Conservation (phyloP, 176 grass and related monocot species). For the Thinopyrum elongatum region DNA sequence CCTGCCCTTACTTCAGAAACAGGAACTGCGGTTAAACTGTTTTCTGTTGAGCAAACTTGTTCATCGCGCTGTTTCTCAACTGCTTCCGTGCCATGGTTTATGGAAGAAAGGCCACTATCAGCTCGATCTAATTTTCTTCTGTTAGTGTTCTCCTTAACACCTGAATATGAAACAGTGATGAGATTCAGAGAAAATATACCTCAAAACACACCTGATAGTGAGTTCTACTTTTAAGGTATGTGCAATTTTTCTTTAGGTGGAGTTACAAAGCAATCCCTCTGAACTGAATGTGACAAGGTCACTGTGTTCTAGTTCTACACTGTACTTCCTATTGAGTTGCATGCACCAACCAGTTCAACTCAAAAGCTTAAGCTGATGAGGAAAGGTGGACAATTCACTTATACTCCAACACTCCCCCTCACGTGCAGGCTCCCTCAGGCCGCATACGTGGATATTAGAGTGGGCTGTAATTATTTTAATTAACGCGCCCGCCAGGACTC, state of each 20-base stretch:
- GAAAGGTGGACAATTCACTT: too few relatives aligned
- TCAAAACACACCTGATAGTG: background rate
- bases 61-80: background rate
- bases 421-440: too few relatives aligned
- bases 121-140: slow-evolving; percentile 7
- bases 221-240: background rate
- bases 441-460: too few relatives aligned
- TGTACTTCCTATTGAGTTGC: background rate
- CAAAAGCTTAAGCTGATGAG: too few relatives aligned
- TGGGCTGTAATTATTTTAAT: too few relatives aligned
- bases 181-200: background rate
- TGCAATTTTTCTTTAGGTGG: background rate
- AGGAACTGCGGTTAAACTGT: slow-evolving; percentile 5
- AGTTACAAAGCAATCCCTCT: background rate
- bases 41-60: background rate
- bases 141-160: background rate
- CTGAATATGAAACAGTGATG: background rate
- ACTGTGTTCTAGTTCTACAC: background rate
- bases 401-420: too few relatives aligned
- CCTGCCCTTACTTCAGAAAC: background rate
- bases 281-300: background rate
- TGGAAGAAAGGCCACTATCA: slow-evolving; percentile 24
- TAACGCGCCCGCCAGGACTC: too few relatives aligned
- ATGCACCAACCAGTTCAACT: too few relatives aligned
- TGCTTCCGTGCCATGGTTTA: slow-evolving; percentile 21